Conservation (phyloP, 768 basidiomycete genomes). For the Sarcodon sp. region DNA sequence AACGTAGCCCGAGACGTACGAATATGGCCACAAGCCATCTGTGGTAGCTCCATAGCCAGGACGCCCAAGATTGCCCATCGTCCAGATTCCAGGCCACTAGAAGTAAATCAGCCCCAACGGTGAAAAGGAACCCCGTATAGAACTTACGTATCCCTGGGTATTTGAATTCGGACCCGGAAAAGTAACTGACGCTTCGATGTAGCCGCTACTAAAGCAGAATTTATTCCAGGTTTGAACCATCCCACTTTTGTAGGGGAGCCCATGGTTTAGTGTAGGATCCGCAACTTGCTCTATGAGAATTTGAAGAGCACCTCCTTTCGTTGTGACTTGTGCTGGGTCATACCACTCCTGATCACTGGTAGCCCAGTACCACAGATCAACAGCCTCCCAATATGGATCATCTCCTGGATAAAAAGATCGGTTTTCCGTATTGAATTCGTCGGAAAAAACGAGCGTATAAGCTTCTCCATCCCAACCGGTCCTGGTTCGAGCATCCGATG, state of each 20-base stretch:
- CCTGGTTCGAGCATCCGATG: slow-evolving; percentile 37
- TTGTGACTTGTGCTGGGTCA: slow-evolving; percentile 53
- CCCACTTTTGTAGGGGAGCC: slow-evolving; percentile 50
- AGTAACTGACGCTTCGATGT: slow-evolving; percentile 52
- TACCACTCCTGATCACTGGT: slow-evolving; percentile 72
- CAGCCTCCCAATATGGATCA: slow-evolving; percentile 63
- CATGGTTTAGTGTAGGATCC: slow-evolving; percentile 29
- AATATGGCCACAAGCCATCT: slow-evolving; percentile 79
- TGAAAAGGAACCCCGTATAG: neutral
- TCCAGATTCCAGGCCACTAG: slow-evolving; percentile 83
- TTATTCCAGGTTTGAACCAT: slow-evolving; percentile 91
- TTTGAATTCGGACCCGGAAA: slow-evolving; percentile 47
- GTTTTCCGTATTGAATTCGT: slow-evolving; percentile 48
- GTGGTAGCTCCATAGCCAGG: slow-evolving; percentile 72
- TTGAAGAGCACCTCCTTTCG: slow-evolving; percentile 49
- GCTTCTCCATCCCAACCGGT: slow-evolving; percentile 61
- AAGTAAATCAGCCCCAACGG: neutral
- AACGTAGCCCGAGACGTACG: slow-evolving; percentile 27
- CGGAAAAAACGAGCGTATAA: slow-evolving; percentile 57
- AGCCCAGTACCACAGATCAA: slow-evolving; percentile 58
- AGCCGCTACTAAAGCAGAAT: slow-evolving; percentile 72
- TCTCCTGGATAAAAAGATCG: slow-evolving; percentile 45
- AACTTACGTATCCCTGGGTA: slow-evolving; percentile 30
- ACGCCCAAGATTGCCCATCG: slow-evolving; percentile 78
- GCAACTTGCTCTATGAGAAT: slow-evolving; percentile 49